These are phyloP conservation scores for Cladosporium sp. DNA, from an alignment of 2,329 filamentous ascomycete species.

Conservation along the genomic window DNA sequence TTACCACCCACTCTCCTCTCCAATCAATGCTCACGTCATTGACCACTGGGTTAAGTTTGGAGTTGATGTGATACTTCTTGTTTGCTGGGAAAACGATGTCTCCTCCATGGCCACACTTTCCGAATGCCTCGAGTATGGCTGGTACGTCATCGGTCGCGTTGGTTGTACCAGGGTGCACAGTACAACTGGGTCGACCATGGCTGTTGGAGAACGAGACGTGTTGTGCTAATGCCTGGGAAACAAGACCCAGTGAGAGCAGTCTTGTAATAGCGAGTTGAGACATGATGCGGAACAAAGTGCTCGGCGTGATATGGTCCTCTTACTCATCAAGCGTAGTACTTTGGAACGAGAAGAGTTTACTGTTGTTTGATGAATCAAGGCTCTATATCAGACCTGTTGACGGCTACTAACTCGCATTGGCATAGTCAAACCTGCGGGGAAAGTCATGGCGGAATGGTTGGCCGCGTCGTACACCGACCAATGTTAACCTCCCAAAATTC, in stretches of 20 bases:
- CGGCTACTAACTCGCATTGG: neutral
- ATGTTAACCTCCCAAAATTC: too few species aligned
- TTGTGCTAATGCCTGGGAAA: neutral
- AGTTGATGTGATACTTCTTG: conserved; percentile 53
- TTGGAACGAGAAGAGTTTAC: too few species aligned
- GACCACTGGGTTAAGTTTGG: conserved; percentile 51
- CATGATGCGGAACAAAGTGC: neutral
- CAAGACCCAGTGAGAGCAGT: neutral
- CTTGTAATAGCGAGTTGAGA: neutral
- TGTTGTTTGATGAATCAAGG: neutral
- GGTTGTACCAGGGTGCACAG: neutral
- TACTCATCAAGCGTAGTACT: neutral
- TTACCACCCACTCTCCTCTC: conserved; percentile 49
- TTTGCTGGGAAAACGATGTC: conserved; percentile 53
- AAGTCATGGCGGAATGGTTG: neutral
- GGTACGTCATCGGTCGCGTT: conserved; percentile 39
- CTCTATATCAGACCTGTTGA: neutral
- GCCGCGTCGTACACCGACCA: too few species aligned
- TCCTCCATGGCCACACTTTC: conserved; percentile 42
- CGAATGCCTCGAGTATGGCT: conserved; percentile 44
- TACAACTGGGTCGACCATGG: neutral
- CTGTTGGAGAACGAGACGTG: neutral
- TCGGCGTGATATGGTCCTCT: neutral
- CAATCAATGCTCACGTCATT: conserved; percentile 54
- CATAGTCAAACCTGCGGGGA: neutral